Evolutionary conservation across 768 basidiomycete genomes (phyloP).

Genomic region (Boletus barrowsii): DNA sequence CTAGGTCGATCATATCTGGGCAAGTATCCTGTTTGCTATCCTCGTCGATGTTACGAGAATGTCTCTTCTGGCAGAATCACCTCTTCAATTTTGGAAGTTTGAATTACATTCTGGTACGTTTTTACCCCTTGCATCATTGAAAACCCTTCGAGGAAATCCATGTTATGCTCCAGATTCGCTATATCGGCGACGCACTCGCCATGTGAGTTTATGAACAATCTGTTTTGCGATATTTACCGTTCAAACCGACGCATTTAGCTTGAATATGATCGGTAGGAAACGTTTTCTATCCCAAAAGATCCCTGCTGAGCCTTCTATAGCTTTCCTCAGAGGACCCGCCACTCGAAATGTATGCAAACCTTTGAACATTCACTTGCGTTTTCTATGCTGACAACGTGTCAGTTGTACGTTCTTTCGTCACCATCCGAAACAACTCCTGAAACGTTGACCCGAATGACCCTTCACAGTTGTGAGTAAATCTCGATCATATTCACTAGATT

Average conservation of each 20-base stretch:
- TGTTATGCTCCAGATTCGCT: slow-evolving; percentile 17
- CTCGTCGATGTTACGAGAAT: background rate
- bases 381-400: background rate
- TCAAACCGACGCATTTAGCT: background rate
- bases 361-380: background rate
- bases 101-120: slow-evolving; percentile 20
- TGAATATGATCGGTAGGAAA: slow-evolving; percentile 11
- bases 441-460: background rate
- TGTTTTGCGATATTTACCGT: background rate
- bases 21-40: background rate
- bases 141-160: background rate
- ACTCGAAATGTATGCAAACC: slow-evolving; percentile 5
- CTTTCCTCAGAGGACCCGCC: slow-evolving; percentile 10
- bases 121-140: background rate
- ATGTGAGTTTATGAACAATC: slow-evolving; percentile 10
- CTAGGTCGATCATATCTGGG: slow-evolving; percentile 23
- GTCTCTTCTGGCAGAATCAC: background rate
- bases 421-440: background rate
- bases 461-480: slow-evolving; percentile 14
- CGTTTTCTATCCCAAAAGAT: background rate
- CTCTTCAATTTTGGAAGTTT: slow-evolving; percentile 14
- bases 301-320: background rate
- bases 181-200: slow-evolving; percentile 18
- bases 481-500: background rate
- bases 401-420: slow-evolving; percentile 14